phyloP scores from a whole-genome alignment of 1,139 yeast genomes.

The Magnusiomyces clavatus region DNA sequence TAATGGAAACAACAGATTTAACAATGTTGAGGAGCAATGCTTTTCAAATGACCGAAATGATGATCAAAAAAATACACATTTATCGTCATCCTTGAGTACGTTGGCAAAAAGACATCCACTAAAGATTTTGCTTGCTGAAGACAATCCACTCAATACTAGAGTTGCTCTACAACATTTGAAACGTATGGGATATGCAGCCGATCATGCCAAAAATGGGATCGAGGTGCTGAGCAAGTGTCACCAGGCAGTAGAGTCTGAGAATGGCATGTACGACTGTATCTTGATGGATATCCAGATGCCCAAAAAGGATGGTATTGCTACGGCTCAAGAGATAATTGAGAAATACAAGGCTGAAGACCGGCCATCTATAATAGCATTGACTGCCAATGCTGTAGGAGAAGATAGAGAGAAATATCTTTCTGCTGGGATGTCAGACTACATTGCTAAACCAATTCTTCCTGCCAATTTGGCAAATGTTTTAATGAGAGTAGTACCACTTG shows the following conservation, averaged over 20 bases:
- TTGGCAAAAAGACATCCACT: slow-evolving; percentile 37
- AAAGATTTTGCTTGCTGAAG: slow-evolving; percentile 45
- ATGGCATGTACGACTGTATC: slow-evolving; percentile 41
- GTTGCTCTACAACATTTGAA: slow-evolving; percentile 47
- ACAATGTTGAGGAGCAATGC: too few relatives aligned
- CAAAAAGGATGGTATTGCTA: slow-evolving; percentile 44
- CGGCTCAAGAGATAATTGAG: slow-evolving; percentile 34
- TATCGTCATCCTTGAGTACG: too few relatives aligned
- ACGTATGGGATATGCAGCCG: slow-evolving; percentile 46
- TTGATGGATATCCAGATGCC: slow-evolving; percentile 55
- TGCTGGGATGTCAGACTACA: slow-evolving; percentile 50
- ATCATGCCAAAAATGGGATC: slow-evolving; percentile 50
- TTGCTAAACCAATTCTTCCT: slow-evolving; percentile 50
- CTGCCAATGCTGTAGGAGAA: slow-evolving; percentile 53
- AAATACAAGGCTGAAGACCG: slow-evolving; percentile 27
- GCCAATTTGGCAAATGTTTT: slow-evolving; percentile 35
- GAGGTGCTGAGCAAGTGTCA: slow-evolving; percentile 42
- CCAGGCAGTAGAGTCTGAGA: slow-evolving; percentile 23
- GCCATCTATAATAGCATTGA: slow-evolving; percentile 45
- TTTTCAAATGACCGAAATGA: slow-evolving; percentile 12
- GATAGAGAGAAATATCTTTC: slow-evolving; percentile 43
- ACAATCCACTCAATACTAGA: slow-evolving; percentile 43
- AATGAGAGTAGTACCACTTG: slow-evolving; percentile 24
- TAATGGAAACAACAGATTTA: too few relatives aligned
- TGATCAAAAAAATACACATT: slow-evolving; percentile 19